Evolutionary conservation across 768 basidiomycete species (phyloP), one percentile per base, ranked within the genome.

Genomic region (Lactifluus piperatus): DNA sequence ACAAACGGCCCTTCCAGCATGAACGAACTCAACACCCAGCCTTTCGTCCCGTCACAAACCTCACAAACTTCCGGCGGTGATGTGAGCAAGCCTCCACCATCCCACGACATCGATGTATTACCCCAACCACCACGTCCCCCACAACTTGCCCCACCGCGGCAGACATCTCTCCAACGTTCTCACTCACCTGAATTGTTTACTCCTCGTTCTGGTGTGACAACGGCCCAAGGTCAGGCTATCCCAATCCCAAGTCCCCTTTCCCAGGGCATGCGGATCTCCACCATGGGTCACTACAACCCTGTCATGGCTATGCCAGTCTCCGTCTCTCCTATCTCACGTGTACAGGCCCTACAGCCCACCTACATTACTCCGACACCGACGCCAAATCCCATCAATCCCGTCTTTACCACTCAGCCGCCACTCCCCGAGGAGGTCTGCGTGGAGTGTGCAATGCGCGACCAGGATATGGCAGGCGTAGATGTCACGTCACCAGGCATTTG

Each of bases 391-490:
- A 76, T 84, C 50, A 83, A 85, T 61, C 79, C 85, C 3, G 77
- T 83, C 4, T 83, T 81, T 66, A 77, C 80, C 0, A 81, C 50
- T n/a, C 54, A 57, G 24, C 66, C 83, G 32, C 75, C 75, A 14
- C 81, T 77, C 24, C 68, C 67, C 5, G 88, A 90, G 66, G 95
- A 98, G 70, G 75, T 97, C 30, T 99, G 95, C 66, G 77, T 97
- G 36, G 97, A 98, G 71, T 99, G 97, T 69, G 88, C 97, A 58
- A 98, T 98, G 94, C 85, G 97, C 32, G 97, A 99, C 71, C 84
- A 95, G 68, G 97, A 99, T 70, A 92, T 99, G 88, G 91, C 86
- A 9, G 94, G 97, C 70, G 92, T 99, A 26, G 81, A 90, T 70
- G 97, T 97, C 22, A 81, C 84, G 3, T 82, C 84, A 29, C 83